Conservation (phyloP, 1,139 yeast species). For the Candida sanyaensis region DNA sequence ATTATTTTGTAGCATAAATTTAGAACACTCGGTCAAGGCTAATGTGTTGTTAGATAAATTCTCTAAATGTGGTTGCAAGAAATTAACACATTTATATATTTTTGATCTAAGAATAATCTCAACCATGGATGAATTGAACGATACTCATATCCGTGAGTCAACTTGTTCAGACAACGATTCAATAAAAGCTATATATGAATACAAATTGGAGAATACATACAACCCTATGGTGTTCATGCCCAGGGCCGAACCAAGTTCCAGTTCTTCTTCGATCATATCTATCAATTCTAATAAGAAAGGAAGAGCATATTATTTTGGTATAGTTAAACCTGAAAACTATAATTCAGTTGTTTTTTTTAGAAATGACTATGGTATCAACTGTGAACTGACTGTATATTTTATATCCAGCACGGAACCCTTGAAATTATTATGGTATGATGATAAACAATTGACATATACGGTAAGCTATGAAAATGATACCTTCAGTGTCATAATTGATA, state of each 20-base stretch:
- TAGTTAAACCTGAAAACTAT: neutral
- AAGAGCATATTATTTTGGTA: neutral
- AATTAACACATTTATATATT: neutral
- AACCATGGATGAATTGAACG: neutral
- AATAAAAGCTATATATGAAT: neutral
- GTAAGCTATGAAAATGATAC: neutral
- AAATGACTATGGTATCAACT: neutral
- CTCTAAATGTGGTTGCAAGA: neutral
- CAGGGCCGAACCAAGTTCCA: neutral
- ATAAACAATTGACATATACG: neutral
- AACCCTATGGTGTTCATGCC: neutral
- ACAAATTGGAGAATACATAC: neutral
- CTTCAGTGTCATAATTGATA: neutral
- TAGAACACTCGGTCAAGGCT: too few species aligned
- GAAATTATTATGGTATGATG: neutral
- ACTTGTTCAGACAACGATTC: neutral
- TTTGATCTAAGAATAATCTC: neutral
- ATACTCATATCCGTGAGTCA: neutral
- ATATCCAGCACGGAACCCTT: neutral
- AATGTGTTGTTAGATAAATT: neutral
- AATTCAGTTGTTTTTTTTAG: neutral
- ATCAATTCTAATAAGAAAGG: neutral
- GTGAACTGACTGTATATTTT: neutral
- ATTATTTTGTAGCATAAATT: too few species aligned
- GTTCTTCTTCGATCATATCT: neutral